These are phyloP conservation scores for Suillus cothurnatus DNA, from an alignment of 768 basidiomycete genomes.

Conservation along the genomic window DNA sequence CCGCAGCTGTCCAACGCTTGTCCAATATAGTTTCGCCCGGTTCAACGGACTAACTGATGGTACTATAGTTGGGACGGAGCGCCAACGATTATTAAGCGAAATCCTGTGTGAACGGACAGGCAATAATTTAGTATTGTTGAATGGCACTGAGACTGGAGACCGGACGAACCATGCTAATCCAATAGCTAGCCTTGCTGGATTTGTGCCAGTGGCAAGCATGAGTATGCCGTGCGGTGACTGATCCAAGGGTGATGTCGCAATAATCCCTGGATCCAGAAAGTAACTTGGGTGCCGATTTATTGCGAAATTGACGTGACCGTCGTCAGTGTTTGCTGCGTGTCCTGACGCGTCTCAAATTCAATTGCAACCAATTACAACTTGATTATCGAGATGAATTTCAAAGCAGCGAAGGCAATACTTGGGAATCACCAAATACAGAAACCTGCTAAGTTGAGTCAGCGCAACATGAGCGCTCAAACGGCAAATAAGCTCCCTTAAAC, in stretches of 20 bases:
- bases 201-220: constrained; percentile 37
- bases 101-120: neutral
- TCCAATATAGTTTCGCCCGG: neutral
- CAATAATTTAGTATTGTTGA: neutral
- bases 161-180: neutral
- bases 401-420: constrained; percentile 1
- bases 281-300: neutral
- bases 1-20: neutral
- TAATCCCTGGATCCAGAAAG: constrained; percentile 1
- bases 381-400: constrained; percentile 4
- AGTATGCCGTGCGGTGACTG: constrained; percentile 38
- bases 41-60: neutral
- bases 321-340: constrained; percentile 2
- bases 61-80: constrained; percentile 5
- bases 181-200: constrained; percentile 23
- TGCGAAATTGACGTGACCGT: constrained; percentile 6
- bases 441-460: constrained; percentile 18
- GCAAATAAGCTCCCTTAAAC: constrained; percentile 29
- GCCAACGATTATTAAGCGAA: constrained; percentile 3
- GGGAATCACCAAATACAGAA: constrained; percentile 5
- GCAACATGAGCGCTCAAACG: constrained; percentile 20
- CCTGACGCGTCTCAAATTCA: neutral
- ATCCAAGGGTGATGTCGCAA: constrained; percentile 28
- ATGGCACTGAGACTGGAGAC: neutral
- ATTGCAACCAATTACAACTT: neutral